Evolutionary conservation across 345 rosid genomes (phyloP), one percentile per base, ranked within the genome.

Genomic region (Aquilaria yunnanensis): DNA sequence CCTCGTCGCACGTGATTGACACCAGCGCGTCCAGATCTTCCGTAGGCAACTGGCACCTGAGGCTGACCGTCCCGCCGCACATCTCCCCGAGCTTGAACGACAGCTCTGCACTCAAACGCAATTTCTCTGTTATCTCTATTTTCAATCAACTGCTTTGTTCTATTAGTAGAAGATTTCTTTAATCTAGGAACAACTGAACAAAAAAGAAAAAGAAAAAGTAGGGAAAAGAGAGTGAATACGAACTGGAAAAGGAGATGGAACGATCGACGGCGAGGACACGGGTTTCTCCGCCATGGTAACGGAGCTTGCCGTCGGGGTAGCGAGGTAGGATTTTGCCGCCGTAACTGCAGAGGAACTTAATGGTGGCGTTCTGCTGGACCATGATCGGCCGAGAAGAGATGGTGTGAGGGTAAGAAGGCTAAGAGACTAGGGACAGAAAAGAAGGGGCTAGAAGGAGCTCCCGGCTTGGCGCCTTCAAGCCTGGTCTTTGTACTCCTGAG

Each of bases 21-120:
- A 90, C 85, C 61, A 93, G 80, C 32, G 97, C 90, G 63, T 93
- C 98, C 2, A 93, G 83, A 74, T 93, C 98, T 56, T 88, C 97
- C 3, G 79, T 68, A 2, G 97, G 98, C 66, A 93, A 75, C 68
- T 90, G 95, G 75, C 96, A 93, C n/a, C 98, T 96, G 4, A 93
- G 63, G 71, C 50, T 72, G 76, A 81, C 82, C 45, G 76, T 1
- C 0, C 64, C 12, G 43, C 94, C 90, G 65, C 90, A 78, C 69
- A 93, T 68, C 73, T 79, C 92, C 47, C 81, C 76, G 58, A 93
- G 76, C 87, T 93, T 93, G 72, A 49, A 72, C 66, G 69, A 65
- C 32, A 93, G 64, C 72, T 90, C 98, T 93, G 94, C 79, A 80
- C 45, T 57, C 71, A 43, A 50, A 56, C 46, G 67, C 46, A 63